Conservation (phyloP, 2,329 filamentous ascomycete species). For the Hypoxylon sp. region DNA sequence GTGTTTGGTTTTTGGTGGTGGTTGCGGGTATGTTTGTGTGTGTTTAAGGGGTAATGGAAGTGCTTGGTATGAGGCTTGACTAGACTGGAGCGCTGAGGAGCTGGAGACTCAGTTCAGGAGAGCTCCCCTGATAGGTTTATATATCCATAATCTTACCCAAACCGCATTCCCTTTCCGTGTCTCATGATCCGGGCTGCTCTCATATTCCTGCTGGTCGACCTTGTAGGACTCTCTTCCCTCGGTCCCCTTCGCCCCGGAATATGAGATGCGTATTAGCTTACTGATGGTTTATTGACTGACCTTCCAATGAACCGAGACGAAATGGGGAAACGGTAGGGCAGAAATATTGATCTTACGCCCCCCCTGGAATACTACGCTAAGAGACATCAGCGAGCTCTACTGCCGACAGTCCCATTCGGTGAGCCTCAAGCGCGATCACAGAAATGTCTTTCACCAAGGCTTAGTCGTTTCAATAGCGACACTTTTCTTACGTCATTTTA, state of each 20-base stretch:
- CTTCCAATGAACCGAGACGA: background rate
- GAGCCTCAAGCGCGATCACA: constrained; percentile 4
- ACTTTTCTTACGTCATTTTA: constrained; percentile 25
- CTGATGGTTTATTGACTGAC: constrained; percentile 1
- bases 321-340: constrained; percentile 11
- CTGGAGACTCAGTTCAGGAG: background rate
- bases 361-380: background rate
- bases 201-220: background rate
- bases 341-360: constrained; percentile 9
- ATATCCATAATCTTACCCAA: constrained; percentile 1
- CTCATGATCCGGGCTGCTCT: background rate
- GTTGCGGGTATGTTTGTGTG: background rate
- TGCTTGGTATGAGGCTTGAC: background rate
- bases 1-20: background rate
- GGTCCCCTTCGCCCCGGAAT: background rate
- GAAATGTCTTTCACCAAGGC: constrained; percentile 1
- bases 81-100: background rate
- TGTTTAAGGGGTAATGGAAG: background rate
- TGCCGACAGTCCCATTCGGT: constrained; percentile 7
- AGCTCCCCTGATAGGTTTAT: background rate
- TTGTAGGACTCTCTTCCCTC: constrained; percentile 1
- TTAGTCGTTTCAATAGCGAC: constrained; percentile 13
- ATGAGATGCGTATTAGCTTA: constrained; percentile 1
- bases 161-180: background rate
- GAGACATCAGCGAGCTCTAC: background rate